Percentiles rank a stretch among this genome's conserved stretches.
Evolutionary conservation across 768 basidiomycete species (phyloP).

Genomic region (Calocybe indica): DNA sequence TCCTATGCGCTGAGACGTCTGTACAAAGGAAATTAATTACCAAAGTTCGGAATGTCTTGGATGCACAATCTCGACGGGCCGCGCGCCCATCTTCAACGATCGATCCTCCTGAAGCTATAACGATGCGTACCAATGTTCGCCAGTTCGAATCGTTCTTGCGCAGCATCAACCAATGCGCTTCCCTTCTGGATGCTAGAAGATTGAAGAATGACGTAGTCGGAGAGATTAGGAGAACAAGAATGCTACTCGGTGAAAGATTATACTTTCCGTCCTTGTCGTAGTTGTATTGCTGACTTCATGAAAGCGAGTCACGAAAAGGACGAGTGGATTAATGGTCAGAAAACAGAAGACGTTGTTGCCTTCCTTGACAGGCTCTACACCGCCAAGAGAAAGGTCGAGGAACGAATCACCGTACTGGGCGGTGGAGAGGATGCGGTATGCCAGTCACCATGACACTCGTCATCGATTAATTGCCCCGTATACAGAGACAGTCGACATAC

Average conservation of each 20-base stretch:
- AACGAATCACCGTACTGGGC: constrained; percentile 76
- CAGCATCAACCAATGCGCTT: constrained; percentile 77
- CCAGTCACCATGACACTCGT: constrained; percentile 37
- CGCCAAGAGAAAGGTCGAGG: constrained; percentile 84
- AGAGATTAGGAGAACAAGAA: constrained; percentile 81
- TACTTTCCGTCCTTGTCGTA: background rate
- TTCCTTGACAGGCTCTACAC: constrained; percentile 86
- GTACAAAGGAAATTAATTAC: constrained; percentile 71
- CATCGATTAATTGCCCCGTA: constrained; percentile 37
- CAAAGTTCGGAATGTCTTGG: constrained; percentile 79
- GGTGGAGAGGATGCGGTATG: constrained; percentile 21
- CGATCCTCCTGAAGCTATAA: constrained; percentile 52
- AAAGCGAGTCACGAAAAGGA: constrained; percentile 82
- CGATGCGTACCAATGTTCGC: constrained; percentile 70
- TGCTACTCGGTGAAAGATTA: constrained; percentile 52
- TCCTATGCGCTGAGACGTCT: background rate
- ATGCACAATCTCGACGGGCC: constrained; percentile 66
- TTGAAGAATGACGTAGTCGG: constrained; percentile 89
- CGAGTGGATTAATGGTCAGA: constrained; percentile 84
- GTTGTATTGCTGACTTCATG: background rate
- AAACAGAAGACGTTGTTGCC: constrained; percentile 78
- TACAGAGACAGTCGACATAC: constrained; percentile 32
- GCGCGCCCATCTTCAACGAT: constrained; percentile 31
- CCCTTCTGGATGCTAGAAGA: constrained; percentile 81
- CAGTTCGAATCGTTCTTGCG: constrained; percentile 91